A percentile compares a stretch with the other conserved stretches of the same genome.
Conservation (phyloP, 257 asterid genomes). For the Datura wrightii region DNA sequence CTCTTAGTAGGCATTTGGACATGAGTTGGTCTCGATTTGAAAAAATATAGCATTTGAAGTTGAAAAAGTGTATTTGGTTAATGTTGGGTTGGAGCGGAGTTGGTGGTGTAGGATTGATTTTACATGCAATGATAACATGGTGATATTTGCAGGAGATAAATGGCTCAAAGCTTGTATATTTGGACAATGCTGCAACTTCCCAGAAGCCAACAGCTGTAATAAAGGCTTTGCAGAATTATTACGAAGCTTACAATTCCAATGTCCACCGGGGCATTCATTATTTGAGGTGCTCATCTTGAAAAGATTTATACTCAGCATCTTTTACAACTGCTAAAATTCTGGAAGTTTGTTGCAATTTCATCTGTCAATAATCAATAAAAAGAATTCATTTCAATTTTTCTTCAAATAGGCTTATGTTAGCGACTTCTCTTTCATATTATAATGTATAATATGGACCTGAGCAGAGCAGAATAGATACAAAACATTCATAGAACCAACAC, state of each 20-base stretch:
- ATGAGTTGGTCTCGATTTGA: background rate
- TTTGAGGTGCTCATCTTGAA: slow-evolving; percentile 60
- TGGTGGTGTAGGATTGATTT: background rate
- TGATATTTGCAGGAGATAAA: slow-evolving; percentile 71
- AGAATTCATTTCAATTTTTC: background rate
- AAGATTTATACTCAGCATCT: background rate
- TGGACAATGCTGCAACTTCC: slow-evolving; percentile 99
- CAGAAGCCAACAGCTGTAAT: slow-evolving; percentile 89
- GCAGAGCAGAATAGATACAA: background rate
- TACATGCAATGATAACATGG: background rate
- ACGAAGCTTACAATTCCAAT: slow-evolving; percentile 81
- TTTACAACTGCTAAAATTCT: background rate
- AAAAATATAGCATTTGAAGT: background rate
- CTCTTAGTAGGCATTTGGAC: background rate
- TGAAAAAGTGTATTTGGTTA: background rate
- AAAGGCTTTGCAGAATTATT: slow-evolving; percentile 70
- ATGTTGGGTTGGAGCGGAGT: background rate
- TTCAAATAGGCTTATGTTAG: background rate
- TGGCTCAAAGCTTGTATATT: slow-evolving; percentile 84
- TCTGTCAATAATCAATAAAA: background rate
- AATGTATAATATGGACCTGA: background rate
- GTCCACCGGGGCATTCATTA: slow-evolving; percentile 97
- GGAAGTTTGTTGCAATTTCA: background rate
- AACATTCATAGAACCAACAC: background rate
- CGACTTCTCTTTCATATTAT: background rate